Base-by-base conservation (phyloP, 2,329 filamentous ascomycete species). In the Nemania abortiva region DNA sequence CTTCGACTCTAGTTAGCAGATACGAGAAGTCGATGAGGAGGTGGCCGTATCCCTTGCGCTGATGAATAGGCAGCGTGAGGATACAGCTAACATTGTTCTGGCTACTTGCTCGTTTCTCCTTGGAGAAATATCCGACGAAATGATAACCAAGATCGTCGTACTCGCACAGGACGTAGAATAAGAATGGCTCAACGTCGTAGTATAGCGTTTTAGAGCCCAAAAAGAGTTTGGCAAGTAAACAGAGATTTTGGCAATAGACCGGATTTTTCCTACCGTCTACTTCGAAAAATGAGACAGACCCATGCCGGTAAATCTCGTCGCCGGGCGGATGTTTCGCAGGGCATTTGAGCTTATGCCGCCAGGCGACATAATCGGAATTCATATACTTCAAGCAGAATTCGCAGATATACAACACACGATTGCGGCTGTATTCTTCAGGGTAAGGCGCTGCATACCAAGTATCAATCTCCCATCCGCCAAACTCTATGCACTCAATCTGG, bases 321-420 rank as follows among this genome's bases (percentile, higher is more conserved):
- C 96, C 96, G 0, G 97, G 97, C 3, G 96, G 97, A 77, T 98
- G 95, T 80, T 98, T 98, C 42, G 94, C 94, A 6, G 94, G 92
- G 75, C 96, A 99, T 83, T 99, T 99, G 75, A 94, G 88, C 83
- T 98, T 98, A 82, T 99, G 96, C 62, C 96, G 89, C 94, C 95
- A 98, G 15, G 96, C 95, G 31, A 99, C 96, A 76, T 97, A 98
- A 79, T 98, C 95, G 20, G 96, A 98, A 81, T 97, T 97, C 94
- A 99, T 98, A 83, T 99, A 99, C 82, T 98, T 99, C 69, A 99
- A 86, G 79, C 96, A 99, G 81, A 98, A 99, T 80, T 99, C 97
- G 85, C 96, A 99, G 72, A 99, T 98, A 81, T 97, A 98, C n/a
- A 99, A 87, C 45, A 97, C 92, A 34, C 93, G 91, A 78, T 99